Percentiles rank a stretch among this genome's conserved stretches.
These are phyloP conservation scores for Protomyces inouyei DNA, from an alignment of 1,139 yeast species.

Conservation along the genomic window DNA sequence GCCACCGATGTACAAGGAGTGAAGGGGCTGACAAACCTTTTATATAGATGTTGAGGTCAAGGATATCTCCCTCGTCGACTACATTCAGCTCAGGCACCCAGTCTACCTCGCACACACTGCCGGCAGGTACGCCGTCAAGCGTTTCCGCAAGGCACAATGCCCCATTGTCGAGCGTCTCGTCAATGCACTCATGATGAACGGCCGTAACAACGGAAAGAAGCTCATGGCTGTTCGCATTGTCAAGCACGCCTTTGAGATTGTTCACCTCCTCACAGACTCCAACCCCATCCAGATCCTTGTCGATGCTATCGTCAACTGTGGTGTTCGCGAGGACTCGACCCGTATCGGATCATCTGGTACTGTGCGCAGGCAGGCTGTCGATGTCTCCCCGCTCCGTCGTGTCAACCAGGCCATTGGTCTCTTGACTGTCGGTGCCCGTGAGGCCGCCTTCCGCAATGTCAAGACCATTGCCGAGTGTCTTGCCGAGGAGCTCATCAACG, in stretches of 20 bases:
- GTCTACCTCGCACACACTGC: conserved; percentile 99
- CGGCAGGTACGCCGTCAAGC: conserved; percentile 98
- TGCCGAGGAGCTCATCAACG: conserved; percentile 99
- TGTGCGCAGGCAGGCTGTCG: conserved; percentile 99
- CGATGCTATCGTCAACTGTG: conserved; percentile 99
- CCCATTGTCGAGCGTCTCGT: conserved; percentile 99
- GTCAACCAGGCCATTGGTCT: conserved; percentile 99
- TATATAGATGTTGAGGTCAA: conserved; percentile 78
- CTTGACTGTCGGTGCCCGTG: conserved; percentile 98
- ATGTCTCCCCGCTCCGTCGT: conserved; percentile 99
- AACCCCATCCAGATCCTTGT: conserved; percentile 99
- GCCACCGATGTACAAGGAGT: conserved; percentile 29
- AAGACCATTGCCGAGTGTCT: conserved; percentile 99
- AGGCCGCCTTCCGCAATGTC: conserved; percentile 99
- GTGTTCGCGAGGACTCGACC: conserved; percentile 99
- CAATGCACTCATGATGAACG: conserved; percentile 99
- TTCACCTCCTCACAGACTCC: conserved; percentile 95
- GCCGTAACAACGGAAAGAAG: conserved; percentile 99
- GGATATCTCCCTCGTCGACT: conserved; percentile 94
- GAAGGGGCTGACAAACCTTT: conserved; percentile 42
- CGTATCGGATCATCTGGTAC: conserved; percentile 99
- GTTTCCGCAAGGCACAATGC: conserved; percentile 99
- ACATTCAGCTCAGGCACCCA: conserved; percentile 96
- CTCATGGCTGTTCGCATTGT: conserved; percentile 99
- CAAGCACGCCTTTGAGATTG: conserved; percentile 82